Percentiles rank a stretch among this genome's conserved stretches.
These are phyloP conservation scores for Ottelia alismoides DNA, from an alignment of 106 monocot genomes.

Conservation along the genomic window DNA sequence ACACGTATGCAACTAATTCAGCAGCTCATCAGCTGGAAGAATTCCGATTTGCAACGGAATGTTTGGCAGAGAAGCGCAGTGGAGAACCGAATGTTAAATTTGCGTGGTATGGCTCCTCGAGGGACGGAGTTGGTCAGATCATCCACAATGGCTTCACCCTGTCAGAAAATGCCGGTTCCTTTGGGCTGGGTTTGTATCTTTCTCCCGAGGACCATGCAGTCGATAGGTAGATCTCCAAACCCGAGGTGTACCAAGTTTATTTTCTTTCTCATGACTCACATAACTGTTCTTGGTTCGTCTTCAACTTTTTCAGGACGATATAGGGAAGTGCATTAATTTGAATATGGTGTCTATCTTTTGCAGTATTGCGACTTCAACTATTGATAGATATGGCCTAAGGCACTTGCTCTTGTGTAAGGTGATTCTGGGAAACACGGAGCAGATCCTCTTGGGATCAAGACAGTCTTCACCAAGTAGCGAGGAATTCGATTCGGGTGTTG, in stretches of 20 bases:
- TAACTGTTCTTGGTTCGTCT: too few species aligned
- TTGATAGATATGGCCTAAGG: constrained; percentile 27
- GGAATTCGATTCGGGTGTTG: constrained; percentile 50
- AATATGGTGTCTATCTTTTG: constrained; percentile 4
- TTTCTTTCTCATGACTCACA: background rate
- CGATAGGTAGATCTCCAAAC: constrained; percentile 24
- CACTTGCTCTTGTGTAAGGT: constrained; percentile 43
- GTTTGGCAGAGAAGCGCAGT: too few species aligned
- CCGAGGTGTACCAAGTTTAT: too few species aligned
- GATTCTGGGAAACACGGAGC: constrained; percentile 45
- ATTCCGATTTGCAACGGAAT: too few species aligned
- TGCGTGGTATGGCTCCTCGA: too few species aligned
- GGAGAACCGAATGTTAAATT: too few species aligned
- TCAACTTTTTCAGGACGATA: background rate
- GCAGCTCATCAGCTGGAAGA: too few species aligned
- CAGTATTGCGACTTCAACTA: constrained; percentile 32
- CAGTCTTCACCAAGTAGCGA: constrained; percentile 25
- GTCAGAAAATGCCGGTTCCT: constrained; percentile 5
- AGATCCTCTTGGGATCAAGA: constrained; percentile 25
- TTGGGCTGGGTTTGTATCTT: constrained; percentile 23
- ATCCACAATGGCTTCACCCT: too few species aligned
- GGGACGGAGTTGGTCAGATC: too few species aligned
- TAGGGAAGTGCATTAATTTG: background rate
- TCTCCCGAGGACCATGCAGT: constrained; percentile 16
- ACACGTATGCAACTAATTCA: too few species aligned